phyloP scores from a whole-genome alignment of 1,139 yeast genomes.

The Debaryomyces robertsiae region DNA sequence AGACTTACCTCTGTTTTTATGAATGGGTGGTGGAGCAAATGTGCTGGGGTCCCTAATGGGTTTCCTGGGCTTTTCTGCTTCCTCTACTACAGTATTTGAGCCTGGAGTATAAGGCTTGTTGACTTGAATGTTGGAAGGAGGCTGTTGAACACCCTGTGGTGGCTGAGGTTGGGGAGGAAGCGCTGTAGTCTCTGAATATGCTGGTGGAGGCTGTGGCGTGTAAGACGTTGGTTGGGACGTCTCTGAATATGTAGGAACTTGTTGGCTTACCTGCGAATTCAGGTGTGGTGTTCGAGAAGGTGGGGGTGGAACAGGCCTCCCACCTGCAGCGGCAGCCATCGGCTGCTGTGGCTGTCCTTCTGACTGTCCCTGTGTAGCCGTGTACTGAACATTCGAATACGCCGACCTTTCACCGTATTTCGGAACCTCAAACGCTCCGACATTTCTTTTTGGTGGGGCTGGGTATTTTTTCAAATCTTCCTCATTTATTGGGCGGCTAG shows the following conservation, averaged over 20 bases:
- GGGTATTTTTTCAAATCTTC: constrained; percentile 34
- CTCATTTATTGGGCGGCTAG: constrained; percentile 19
- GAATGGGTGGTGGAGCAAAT: constrained; percentile 49
- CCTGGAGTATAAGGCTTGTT: constrained; percentile 9
- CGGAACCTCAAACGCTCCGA: constrained; percentile 20
- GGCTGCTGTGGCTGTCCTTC: constrained; percentile 12
- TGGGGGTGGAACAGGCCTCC: constrained; percentile 5
- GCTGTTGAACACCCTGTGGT: constrained; percentile 8
- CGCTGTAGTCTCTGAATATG: constrained; percentile 7
- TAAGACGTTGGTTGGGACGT: constrained; percentile 11
- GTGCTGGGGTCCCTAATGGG: constrained; percentile 31
- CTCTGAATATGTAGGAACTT: constrained; percentile 10
- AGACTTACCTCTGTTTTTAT: constrained; percentile 22
- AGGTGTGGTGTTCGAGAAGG: constrained; percentile 1
- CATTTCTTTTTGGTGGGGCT: constrained; percentile 43
- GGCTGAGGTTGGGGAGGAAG: constrained; percentile 6
- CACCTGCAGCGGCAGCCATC: constrained; percentile 10
- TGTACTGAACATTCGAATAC: constrained; percentile 4
- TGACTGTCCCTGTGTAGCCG: no score
- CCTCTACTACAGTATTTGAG: no score
- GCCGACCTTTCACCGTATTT: constrained; percentile 14
- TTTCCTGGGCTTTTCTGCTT: constrained; percentile 4
- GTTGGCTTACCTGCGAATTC: neutral
- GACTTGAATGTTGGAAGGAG: constrained; percentile 11
- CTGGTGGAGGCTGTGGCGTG: constrained; percentile 11